Conservation (phyloP, 2,329 filamentous ascomycete genomes). For the Ophiocordyceps sinensis region DNA sequence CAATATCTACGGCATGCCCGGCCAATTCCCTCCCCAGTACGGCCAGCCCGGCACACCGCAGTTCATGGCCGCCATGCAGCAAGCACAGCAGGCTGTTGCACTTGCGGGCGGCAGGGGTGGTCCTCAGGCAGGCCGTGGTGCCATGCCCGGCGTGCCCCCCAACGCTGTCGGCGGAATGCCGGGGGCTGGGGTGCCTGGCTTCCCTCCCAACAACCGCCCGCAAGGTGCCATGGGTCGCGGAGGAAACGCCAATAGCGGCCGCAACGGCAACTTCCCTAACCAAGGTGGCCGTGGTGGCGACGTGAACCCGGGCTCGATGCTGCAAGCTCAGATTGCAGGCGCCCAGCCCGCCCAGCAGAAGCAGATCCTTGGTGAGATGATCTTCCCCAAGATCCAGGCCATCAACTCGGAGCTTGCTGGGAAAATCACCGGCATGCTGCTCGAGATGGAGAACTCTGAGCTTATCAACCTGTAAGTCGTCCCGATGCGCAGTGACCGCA, state of each 20-base stretch:
- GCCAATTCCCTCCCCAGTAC: conserved; percentile 69
- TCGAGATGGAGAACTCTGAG: conserved; percentile 98
- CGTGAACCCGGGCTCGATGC: conserved; percentile 18
- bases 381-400: conserved; percentile 95
- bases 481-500: conserved; percentile 5
- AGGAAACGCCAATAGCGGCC: conserved; percentile 22
- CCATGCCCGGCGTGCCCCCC: conserved; percentile 61
- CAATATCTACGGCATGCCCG: conserved; percentile 69
- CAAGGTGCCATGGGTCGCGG: conserved; percentile 35
- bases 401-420: conserved; percentile 92
- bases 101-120: conserved; percentile 48
- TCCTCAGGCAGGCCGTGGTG: conserved; percentile 55
- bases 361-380: conserved; percentile 93
- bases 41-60: conserved; percentile 68
- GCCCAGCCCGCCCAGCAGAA: conserved; percentile 70
- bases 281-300: conserved; percentile 34
- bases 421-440: conserved; percentile 98
- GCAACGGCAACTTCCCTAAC: conserved; percentile 27
- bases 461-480: conserved; percentile 81
- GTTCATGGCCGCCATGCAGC: conserved; percentile 71
- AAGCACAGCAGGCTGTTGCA: conserved; percentile 49
- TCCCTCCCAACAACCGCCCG: conserved; percentile 40
- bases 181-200: conserved; percentile 39
- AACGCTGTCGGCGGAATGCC: conserved; percentile 36
- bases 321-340: conserved; percentile 43